Evolutionary conservation across 2,329 filamentous ascomycete species (phyloP), one percentile per base, ranked within the genome.

Genomic region (Aspergillus texensis): DNA sequence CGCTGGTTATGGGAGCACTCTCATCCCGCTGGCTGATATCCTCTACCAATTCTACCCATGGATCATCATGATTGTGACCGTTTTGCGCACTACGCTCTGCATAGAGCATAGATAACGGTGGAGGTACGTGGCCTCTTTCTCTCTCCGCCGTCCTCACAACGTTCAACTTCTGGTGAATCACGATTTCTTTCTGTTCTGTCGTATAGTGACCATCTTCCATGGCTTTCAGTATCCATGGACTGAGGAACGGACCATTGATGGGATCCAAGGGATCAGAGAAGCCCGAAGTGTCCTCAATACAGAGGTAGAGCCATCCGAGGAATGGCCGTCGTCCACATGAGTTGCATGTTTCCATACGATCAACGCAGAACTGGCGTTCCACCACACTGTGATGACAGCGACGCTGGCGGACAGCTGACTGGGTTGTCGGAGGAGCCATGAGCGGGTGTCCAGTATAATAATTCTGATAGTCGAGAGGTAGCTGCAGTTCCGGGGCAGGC

Each of bases 291-390:
- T 93, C 91, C 73, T 91, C 86, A 14, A 83, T 85, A 75, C 92
- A 95, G 63, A 85, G 82, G 75, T 92, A 95, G 26, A 95, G 78
- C 86, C 90, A 95, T 30, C 91, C 90, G 59, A 89, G 82, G 19
- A 82, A 77, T 0, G 89, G 85, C 1, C 76, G 75, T 46, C 79
- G 78, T 45, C 79, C 79, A 70, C 92, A 95, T 28, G 82, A 72
- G 9, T 83, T 77, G 77, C 92, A 95, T 21, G 75, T 71, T 32
- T 81, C 73, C 24, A 77, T 62, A 39, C 84, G 84, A 69, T 88
- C 63, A 2, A 68, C 57, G 57, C 73, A 74, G 61, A 68, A 91
- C 52, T 92, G 75, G 32, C 89, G 86, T 11, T 87, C 86, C 84
- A 93, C 89, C 61, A 84, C 88, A 53, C 88, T 78, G 72, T 94